Conservation (phyloP, 2,329 filamentous ascomycete species). For the Grosmannia penicillata region DNA sequence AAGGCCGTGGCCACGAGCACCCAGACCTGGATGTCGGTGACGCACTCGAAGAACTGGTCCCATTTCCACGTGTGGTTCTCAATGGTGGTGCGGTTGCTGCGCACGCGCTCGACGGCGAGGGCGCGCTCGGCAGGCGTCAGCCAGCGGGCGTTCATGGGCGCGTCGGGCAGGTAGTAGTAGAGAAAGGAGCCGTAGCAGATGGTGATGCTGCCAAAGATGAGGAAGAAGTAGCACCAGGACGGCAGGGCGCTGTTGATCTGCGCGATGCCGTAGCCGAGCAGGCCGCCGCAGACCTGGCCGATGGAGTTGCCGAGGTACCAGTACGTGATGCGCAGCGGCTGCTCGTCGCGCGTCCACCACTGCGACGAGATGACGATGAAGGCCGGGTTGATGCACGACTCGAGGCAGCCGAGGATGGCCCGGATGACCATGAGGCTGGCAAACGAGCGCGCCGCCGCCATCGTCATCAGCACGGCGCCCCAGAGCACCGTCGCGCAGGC, state of each 20-base stretch:
- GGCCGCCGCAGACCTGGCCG: conserved; percentile 22
- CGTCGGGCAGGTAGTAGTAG: conserved; percentile 12
- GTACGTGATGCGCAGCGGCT: conserved; percentile 3
- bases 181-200: conserved; percentile 15
- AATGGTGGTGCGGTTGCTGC: conserved; percentile 20
- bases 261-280: conserved; percentile 16
- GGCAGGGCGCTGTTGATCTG: conserved; percentile 16
- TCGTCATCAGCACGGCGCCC: conserved; percentile 15
- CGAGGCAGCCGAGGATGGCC: conserved; percentile 16
- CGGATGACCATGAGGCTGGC: conserved; percentile 14
- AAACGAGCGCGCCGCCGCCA: conserved; percentile 16
- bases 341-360: conserved; percentile 15
- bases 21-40: conserved; percentile 19
- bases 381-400: conserved; percentile 17
- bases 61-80: conserved; percentile 16
- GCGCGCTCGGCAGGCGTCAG: conserved; percentile 14
- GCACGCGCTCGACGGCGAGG: conserved; percentile 17
- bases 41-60: conserved; percentile 17
- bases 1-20: conserved; percentile 2
- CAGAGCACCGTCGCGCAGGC: conserved; percentile 13
- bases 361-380: conserved; percentile 17
- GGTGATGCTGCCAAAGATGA: conserved; percentile 20
- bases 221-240: conserved; percentile 15
- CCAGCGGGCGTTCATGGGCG: conserved; percentile 12
- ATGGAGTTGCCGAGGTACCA: conserved; percentile 25